Evolutionary conservation across 768 basidiomycete species (phyloP), one percentile per base, ranked within the genome.

Genomic region (Gymnopilus dilepis): DNA sequence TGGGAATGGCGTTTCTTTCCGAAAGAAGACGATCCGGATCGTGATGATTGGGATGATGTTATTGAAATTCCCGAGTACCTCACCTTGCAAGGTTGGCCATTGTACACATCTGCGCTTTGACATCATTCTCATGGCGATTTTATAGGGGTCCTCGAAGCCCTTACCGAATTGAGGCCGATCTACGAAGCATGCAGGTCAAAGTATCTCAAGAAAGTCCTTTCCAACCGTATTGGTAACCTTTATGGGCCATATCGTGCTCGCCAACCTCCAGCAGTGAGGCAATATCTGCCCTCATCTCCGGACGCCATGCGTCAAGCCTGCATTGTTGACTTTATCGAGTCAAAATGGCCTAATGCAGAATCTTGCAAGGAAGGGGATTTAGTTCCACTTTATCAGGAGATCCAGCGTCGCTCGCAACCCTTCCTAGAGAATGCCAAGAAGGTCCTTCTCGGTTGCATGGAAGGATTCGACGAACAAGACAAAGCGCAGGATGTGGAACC

Each of bases 181-280:
- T 59, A 63, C 37, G 24, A 59, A 2, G 26, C 19, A 13, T 45
- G 42, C 26, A 53, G 33, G n/a, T 21, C 47, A 6, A 12, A 2
- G 26, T 19, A 38, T 12, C 52, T 45, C 17, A 40, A 40, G 33
- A 45, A 59, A 12, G 12, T 3, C 13, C 31, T 63, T 0, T 3
- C 30, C 6, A n/a, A 24, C 6, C 57, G 53, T 17, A 33, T 43
- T 7, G 2, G 22, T 17, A 21, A 30, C 1, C 15, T 26, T 2
- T 62, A 62, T 26, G 26, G 9, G 13, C 15, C 15, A 1, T 62
- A 58, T 19, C 56, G 61, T 26, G 24, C 38, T 4, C 24, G 22
- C 7, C 47, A 45, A 31, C 15, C 50, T 4, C 21, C 22, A 1
- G 61, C 53, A 34, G 48, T 31, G 4, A 48, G 56, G 15, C 30